Conservation (phyloP, 352 stramenopile genomes). For the Pythium vanterpoolii region DNA sequence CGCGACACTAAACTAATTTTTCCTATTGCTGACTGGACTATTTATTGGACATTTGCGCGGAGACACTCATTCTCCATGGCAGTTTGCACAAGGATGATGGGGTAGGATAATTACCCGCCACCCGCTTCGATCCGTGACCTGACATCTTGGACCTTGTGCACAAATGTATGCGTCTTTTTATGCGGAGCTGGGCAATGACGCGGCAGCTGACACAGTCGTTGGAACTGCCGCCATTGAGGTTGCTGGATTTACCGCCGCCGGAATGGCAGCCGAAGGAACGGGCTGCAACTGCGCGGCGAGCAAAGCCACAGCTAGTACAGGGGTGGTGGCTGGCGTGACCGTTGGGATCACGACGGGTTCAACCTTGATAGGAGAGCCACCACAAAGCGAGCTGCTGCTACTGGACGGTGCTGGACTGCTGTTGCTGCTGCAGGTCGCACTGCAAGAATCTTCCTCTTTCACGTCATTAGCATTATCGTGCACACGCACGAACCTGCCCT, state of each 20-base stretch:
- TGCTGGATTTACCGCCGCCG: neutral
- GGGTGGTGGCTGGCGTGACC: neutral
- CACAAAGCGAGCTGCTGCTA: constrained; percentile 16
- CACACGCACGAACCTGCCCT: constrained; percentile 92
- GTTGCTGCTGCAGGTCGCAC: constrained; percentile 14
- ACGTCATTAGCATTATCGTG: constrained; percentile 41
- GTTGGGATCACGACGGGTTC: neutral
- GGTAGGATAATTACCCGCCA: neutral
- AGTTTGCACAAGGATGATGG: neutral
- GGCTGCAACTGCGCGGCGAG: constrained; percentile 12
- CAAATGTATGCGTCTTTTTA: neutral
- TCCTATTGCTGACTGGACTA: constrained; percentile 11
- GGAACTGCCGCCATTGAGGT: neutral
- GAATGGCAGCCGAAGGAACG: neutral
- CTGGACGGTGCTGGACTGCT: constrained; percentile 23
- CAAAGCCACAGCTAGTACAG: constrained; percentile 15
- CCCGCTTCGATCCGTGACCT: neutral
- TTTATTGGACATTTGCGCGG: neutral
- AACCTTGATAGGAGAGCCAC: constrained; percentile 5
- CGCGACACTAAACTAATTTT: constrained; percentile 17
- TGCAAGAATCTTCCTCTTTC: constrained; percentile 36
- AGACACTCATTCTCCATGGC: neutral
- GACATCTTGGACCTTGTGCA: constrained; percentile 3
- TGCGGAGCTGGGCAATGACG: neutral
- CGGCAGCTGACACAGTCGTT: neutral